Evolutionary conservation across 2,329 filamentous ascomycete species (phyloP).

Genomic region (Dendrostoma leiphaemia): DNA sequence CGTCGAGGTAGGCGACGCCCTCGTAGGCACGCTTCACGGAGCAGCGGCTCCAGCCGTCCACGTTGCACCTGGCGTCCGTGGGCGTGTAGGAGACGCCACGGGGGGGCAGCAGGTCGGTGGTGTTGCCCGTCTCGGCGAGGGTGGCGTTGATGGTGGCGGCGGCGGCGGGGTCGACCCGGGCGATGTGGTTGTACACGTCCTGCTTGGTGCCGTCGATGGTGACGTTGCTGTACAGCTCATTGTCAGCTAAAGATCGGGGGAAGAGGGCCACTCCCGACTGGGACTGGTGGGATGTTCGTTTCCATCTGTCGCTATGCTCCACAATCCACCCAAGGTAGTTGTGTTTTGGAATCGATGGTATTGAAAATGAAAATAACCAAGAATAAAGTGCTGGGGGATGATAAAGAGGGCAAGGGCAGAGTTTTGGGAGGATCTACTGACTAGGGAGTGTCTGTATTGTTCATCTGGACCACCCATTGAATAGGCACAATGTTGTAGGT

Average conservation of each 20-base stretch:
- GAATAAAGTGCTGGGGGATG: too few species aligned
- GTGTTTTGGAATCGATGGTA: too few species aligned
- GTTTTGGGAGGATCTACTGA: too few species aligned
- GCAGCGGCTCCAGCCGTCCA: neutral
- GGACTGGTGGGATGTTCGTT: too few species aligned
- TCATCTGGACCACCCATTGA: neutral
- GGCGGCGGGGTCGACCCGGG: neutral
- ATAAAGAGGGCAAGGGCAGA: too few species aligned
- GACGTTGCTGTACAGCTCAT: too few species aligned
- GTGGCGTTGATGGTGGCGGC: conserved; percentile 8
- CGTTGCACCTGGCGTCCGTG: conserved; percentile 20
- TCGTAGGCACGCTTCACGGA: neutral
- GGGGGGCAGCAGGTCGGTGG: neutral
- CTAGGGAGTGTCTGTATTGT: conserved; percentile 2
- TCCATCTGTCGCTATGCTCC: too few species aligned
- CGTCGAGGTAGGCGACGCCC: conserved; percentile 19
- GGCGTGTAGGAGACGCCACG: neutral
- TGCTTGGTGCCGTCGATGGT: neutral
- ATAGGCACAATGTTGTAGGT: conserved; percentile 1
- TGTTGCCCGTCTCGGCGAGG: neutral
- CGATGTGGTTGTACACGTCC: neutral
- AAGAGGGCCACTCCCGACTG: too few species aligned
- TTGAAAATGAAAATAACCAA: too few species aligned
- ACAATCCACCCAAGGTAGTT: too few species aligned
- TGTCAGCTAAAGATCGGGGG: too few species aligned